phyloP scores from a whole-genome alignment of 345 rosid species.

The Anacardium occidentale region DNA sequence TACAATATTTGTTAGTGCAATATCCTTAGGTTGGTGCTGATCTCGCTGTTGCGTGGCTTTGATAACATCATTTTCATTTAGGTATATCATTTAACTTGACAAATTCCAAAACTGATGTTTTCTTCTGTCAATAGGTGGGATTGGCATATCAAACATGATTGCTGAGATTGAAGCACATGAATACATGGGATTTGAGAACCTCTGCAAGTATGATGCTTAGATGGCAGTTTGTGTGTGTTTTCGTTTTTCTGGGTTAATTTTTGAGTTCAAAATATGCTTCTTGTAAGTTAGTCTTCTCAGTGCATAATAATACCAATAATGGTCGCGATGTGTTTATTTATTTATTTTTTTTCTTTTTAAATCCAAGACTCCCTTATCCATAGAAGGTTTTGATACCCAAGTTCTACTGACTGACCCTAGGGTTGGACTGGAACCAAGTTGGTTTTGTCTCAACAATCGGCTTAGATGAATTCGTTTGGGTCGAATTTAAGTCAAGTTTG shows the following conservation, averaged over 20 bases:
- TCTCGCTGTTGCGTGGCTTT: background rate
- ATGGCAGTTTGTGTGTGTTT: background rate
- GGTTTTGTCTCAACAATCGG: too few relatives aligned
- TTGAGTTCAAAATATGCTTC: background rate
- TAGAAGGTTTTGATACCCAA: too few relatives aligned
- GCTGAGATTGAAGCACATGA: conserved; percentile 31
- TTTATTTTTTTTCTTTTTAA: too few relatives aligned
- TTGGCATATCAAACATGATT: conserved; percentile 46
- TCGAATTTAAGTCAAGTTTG: too few relatives aligned
- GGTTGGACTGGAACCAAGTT: too few relatives aligned
- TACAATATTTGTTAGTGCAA: conserved; percentile 47
- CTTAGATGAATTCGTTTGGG: too few relatives aligned
- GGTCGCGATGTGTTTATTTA: too few relatives aligned
- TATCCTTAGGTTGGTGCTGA: conserved; percentile 42
- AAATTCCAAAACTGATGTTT: background rate
- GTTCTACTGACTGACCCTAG: too few relatives aligned
- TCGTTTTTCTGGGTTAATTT: background rate
- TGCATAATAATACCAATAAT: background rate
- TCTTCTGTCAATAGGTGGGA: conserved; percentile 39
- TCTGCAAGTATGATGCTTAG: conserved; percentile 35
- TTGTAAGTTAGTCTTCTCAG: background rate
- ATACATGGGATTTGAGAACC: conserved; percentile 59
- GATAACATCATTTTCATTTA: too few relatives aligned
- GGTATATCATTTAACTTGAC: background rate
- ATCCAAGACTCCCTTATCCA: too few relatives aligned